Conservation (phyloP, 2,329 filamentous ascomycete species). For the Neofusicoccum umdonicola region DNA sequence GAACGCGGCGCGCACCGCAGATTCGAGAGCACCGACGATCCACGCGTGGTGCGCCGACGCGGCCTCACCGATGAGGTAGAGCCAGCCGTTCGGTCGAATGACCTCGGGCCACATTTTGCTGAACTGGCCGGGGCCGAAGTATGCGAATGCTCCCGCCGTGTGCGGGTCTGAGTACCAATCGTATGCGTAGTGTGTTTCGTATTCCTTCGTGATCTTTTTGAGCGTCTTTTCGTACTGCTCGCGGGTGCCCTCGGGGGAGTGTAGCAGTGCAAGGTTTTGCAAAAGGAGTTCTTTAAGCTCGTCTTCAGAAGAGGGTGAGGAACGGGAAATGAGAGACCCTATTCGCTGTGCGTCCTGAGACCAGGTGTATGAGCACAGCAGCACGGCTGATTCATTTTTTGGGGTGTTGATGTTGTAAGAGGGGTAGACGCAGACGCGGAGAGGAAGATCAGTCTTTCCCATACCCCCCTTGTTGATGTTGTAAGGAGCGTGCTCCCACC, state of each 20-base stretch:
- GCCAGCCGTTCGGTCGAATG: neutral
- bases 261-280: conserved; percentile 29
- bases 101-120: conserved; percentile 17
- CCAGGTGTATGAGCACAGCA: conserved; percentile 40
- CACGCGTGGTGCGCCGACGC: conserved; percentile 23
- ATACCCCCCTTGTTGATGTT: conserved; percentile 31
- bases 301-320: conserved; percentile 21
- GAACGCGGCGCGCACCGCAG: conserved; percentile 16
- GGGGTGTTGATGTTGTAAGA: conserved; percentile 34
- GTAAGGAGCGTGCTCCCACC: conserved; percentile 30
- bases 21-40: conserved; percentile 22
- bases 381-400: conserved; percentile 27
- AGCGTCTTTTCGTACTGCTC: neutral
- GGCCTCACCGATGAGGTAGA: conserved; percentile 21
- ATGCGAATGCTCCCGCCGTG: conserved; percentile 40
- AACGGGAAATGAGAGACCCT: conserved; percentile 25
- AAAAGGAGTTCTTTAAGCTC: conserved; percentile 29
- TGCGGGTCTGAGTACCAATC: conserved; percentile 39
- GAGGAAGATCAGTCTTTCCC: conserved; percentile 31
- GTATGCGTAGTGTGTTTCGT: conserved; percentile 19
- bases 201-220: neutral
- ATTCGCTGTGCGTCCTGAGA: conserved; percentile 36
- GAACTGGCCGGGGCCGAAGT: conserved; percentile 44
- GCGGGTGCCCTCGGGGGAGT: conserved; percentile 16
- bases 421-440: conserved; percentile 38